Conservation (phyloP, 2,329 filamentous ascomycete species). For the Hypoxylon sp. region DNA sequence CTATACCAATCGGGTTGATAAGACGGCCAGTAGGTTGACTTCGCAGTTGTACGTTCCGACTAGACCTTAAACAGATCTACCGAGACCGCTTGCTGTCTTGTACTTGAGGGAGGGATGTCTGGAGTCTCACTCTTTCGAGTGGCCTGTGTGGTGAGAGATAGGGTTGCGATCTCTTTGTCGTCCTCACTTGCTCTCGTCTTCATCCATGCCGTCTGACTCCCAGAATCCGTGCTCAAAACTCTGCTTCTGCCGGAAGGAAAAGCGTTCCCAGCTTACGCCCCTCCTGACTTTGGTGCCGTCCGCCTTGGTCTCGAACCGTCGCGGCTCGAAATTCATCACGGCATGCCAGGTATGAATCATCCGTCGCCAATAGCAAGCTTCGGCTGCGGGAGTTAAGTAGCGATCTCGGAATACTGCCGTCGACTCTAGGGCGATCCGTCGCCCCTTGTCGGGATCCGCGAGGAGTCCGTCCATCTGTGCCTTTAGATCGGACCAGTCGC, state of each 20-base stretch:
- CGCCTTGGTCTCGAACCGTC: constrained; percentile 24
- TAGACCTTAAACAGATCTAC: background rate
- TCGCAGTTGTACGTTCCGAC: background rate
- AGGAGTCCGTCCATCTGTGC: constrained; percentile 51
- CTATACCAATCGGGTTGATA: background rate
- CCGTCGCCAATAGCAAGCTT: constrained; percentile 62
- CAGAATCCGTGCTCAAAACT: constrained; percentile 38
- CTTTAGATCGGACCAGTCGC: constrained; percentile 52
- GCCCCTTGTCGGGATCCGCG: constrained; percentile 53
- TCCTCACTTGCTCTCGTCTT: constrained; percentile 17
- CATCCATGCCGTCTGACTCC: constrained; percentile 26
- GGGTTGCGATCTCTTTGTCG: background rate
- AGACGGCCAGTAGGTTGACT: background rate
- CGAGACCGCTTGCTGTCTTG: background rate
- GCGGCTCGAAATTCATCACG: constrained; percentile 38
- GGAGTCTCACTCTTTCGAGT: background rate
- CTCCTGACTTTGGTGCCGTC: constrained; percentile 31
- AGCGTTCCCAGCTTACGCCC: constrained; percentile 43
- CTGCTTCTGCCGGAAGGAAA: constrained; percentile 36
- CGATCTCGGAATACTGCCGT: constrained; percentile 58
- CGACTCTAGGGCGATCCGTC: constrained; percentile 58
- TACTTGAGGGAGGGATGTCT: background rate
- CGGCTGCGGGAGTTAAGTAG: constrained; percentile 62
- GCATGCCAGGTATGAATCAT: constrained; percentile 34
- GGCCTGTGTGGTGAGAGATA: background rate